A percentile compares a stretch with the other conserved stretches of the same genome.
phyloP scores from a whole-genome alignment of 805 yeast species.

The Pichia nakasei region DNA sequence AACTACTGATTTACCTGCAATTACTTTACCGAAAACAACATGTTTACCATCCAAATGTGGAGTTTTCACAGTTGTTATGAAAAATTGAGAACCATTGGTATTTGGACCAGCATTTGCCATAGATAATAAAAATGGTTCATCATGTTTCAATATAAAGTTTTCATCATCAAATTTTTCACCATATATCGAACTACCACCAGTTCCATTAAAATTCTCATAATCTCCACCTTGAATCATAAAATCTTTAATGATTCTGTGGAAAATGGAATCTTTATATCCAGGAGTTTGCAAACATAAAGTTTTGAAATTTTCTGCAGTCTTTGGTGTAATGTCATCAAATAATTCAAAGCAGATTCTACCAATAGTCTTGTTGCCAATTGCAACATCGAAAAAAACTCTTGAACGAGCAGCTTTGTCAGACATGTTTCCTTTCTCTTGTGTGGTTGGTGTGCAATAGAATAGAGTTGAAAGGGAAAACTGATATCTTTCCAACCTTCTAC shows the following conservation, averaged over 20 bases:
- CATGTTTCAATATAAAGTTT: conserved; percentile 67
- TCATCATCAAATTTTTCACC: conserved; percentile 90
- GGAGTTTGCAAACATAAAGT: conserved; percentile 86
- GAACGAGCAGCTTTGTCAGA: conserved; percentile 24
- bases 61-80: conserved; percentile 85
- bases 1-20: conserved; percentile 73
- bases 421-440: too few relatives aligned
- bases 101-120: conserved; percentile 97
- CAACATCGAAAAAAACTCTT: conserved; percentile 69
- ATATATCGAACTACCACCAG: conserved; percentile 77
- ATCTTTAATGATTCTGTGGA: conserved; percentile 83
- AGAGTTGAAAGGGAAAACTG: too few relatives aligned
- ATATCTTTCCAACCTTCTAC: too few relatives aligned
- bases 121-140: conserved; percentile 76
- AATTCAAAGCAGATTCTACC: conserved; percentile 80
- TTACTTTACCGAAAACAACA: conserved; percentile 89
- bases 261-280: conserved; percentile 77
- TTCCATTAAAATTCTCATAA: conserved; percentile 62
- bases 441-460: too few relatives aligned
- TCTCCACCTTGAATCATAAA: conserved; percentile 97
- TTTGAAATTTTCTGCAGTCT: conserved; percentile 83
- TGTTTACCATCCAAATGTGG: conserved; percentile 95
- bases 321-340: conserved; percentile 54
- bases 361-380: conserved; percentile 56
- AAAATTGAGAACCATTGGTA: conserved; percentile 94